Conservation (phyloP, 805 yeast species). For the Yarrowia divulgata region DNA sequence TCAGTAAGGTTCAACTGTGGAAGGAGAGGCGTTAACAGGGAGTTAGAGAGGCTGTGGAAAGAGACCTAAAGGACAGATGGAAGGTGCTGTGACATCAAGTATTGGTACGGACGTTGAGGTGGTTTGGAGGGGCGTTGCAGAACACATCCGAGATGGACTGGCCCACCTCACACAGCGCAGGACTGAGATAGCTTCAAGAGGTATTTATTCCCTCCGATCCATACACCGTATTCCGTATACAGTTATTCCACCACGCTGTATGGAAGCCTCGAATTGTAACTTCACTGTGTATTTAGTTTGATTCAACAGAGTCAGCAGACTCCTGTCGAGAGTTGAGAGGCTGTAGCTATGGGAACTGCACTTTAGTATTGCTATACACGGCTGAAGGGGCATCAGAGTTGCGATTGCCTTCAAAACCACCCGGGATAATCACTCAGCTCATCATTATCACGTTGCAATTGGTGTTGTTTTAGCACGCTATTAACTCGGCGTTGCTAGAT, state of each 20-base stretch:
- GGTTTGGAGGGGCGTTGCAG: not conserved
- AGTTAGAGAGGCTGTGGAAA: not conserved
- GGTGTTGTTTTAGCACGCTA: not conserved
- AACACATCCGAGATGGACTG: not conserved
- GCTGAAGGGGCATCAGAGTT: not conserved
- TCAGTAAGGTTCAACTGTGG: not conserved
- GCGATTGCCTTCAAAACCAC: slow-evolving; percentile 5
- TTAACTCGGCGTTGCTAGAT: not conserved
- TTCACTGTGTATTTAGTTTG: not conserved
- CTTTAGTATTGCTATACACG: not conserved
- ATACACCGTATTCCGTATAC: not conserved
- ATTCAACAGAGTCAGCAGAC: slow-evolving; percentile 3
- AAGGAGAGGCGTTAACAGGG: not conserved
- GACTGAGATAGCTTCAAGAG: not conserved
- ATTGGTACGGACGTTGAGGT: not conserved
- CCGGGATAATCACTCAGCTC: slow-evolving; percentile 2
- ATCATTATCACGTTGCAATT: not conserved
- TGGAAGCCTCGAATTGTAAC: slow-evolving; percentile 10
- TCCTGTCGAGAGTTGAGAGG: not conserved
- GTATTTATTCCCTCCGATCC: not conserved
- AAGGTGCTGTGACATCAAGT: not conserved
- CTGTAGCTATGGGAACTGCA: slow-evolving; percentile 17
- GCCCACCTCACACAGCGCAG: too few relatives aligned
- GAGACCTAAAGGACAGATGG: not conserved
- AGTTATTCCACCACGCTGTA: not conserved